A percentile compares a stretch with the other conserved stretches of the same genome.
phyloP scores from a whole-genome alignment of 2,329 filamentous ascomycete species.

The Ascochyta clinopodiicola region DNA sequence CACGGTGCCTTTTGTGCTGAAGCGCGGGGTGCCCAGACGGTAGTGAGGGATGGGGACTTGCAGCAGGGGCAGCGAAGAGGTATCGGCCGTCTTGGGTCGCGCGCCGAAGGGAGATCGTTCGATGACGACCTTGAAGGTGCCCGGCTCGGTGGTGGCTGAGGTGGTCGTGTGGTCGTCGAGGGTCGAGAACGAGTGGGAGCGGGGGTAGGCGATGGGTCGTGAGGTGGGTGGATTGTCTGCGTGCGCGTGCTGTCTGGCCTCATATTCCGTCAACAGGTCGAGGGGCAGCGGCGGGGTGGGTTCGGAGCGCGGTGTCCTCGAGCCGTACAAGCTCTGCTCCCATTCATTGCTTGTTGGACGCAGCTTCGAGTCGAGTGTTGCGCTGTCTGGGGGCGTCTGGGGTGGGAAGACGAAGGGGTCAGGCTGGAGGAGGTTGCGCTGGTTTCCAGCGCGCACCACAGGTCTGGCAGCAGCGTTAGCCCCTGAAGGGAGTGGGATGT shows the following conservation, averaged over 20 bases:
- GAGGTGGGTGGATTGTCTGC: slow-evolving; percentile 23
- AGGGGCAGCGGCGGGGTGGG: slow-evolving; percentile 31
- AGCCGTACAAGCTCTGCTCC: slow-evolving; percentile 45
- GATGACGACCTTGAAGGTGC: slow-evolving; percentile 81
- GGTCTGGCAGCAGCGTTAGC: slow-evolving; percentile 35
- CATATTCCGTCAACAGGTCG: slow-evolving; percentile 14
- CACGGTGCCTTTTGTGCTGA: slow-evolving; percentile 77
- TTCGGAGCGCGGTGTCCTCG: slow-evolving; percentile 40
- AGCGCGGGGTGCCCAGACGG: slow-evolving; percentile 80
- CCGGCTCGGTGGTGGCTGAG: slow-evolving; percentile 63
- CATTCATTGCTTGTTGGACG: slow-evolving; percentile 47
- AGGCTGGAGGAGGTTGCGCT: slow-evolving; percentile 41
- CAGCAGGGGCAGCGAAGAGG: slow-evolving; percentile 61
- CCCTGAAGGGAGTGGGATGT: neutral
- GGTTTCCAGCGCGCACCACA: slow-evolving; percentile 44
- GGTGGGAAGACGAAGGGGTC: slow-evolving; percentile 50
- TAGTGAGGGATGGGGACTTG: slow-evolving; percentile 84
- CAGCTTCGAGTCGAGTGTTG: slow-evolving; percentile 35
- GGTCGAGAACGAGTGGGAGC: slow-evolving; percentile 79
- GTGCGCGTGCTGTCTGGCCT: slow-evolving; percentile 1
- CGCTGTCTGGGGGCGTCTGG: slow-evolving; percentile 48
- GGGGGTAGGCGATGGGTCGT: slow-evolving; percentile 44
- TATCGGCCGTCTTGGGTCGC: slow-evolving; percentile 69
- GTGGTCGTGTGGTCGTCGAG: slow-evolving; percentile 65
- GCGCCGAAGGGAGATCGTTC: slow-evolving; percentile 67